Base-by-base conservation (phyloP, 768 basidiomycete species). In the Rhizopogon vinicolor region DNA sequence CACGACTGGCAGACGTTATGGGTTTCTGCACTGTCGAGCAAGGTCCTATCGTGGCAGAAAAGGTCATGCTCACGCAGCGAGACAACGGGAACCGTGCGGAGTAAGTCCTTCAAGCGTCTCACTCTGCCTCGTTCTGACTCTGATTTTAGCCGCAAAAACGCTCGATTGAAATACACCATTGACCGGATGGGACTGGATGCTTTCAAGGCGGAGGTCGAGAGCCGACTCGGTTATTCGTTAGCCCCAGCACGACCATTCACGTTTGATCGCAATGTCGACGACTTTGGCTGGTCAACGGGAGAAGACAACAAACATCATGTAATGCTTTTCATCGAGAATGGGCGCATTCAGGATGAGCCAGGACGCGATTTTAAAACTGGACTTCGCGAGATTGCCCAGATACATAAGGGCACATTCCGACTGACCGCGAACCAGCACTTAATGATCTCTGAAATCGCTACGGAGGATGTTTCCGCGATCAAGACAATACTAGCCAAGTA, bases 371-470 rank as follows among this genome's bases (percentile, higher is more conserved):
- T 92, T 85, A 98, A 98, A 80, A 85, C 89, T 5, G 95, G 91
- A 35, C 74, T 99, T 53, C 80, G 85, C 45, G 94, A 96, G 73
- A 93, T 99, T 58, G 97, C 97, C 44, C 87, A 89, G 73, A 74
- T 93, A 6, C 94, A 96, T 82, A 93, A 93, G 78, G 97, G 97
- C 50, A 78, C 82, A 7, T 98, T 98, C 84, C 79, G 95, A 51
- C 73, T 98, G 62, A 98, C 96, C 5, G 83, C 93, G 44, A 99
- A 99, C 74, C 97, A 99, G 71, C 97, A 98, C 71, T 64, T 97
- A 50, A 74, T 97, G 63, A 77, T 98, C 41, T 85, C 95, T 28
- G 93, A 97, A 57, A 83, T 98, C 55, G 74, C 83, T 12, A 69
- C 83, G 13, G 83, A 80, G 63, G 86, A 98, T 55, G 68, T 96